phyloP scores from a whole-genome alignment of 345 rosid genomes.

The Clarkia xantiana region DNA sequence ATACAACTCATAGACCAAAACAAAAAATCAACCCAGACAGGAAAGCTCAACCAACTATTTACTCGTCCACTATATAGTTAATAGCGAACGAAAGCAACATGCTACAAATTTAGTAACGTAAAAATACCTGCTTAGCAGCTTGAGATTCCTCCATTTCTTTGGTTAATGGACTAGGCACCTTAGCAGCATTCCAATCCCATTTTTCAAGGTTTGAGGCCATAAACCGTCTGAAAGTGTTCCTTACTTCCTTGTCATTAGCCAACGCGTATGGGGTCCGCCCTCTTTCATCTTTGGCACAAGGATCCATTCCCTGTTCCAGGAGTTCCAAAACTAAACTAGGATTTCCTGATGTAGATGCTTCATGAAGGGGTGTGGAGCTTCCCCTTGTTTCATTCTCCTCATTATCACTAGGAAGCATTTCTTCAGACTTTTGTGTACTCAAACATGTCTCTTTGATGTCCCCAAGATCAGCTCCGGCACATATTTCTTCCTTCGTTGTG shows the following conservation, averaged over 20 bases:
- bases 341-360: slow-evolving; percentile 54
- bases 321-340: slow-evolving; percentile 50
- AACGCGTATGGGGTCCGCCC: slow-evolving; percentile 71
- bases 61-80: too few species aligned
- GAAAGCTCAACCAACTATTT: too few species aligned
- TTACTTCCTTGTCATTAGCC: slow-evolving; percentile 75
- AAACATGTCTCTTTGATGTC: slow-evolving; percentile 23
- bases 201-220: slow-evolving; percentile 74
- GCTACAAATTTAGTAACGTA: slow-evolving; percentile 3
- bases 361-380: slow-evolving; percentile 59
- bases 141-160: slow-evolving; percentile 98
- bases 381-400: slow-evolving; percentile 25
- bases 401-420: slow-evolving; percentile 19
- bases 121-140: slow-evolving; percentile 69
- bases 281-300: slow-evolving; percentile 69
- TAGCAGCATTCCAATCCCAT: slow-evolving; percentile 96
- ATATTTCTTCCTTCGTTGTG: slow-evolving; percentile 20
- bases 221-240: slow-evolving; percentile 73
- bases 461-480: slow-evolving; percentile 11
- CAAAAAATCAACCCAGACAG: too few species aligned
- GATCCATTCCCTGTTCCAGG: slow-evolving; percentile 73
- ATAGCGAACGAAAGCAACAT: background rate
- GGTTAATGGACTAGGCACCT: slow-evolving; percentile 90
- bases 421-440: slow-evolving; percentile 17
- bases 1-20: too few species aligned